Base-by-base conservation (phyloP, 177 flowering plant genomes). In the Vitis hybrid region DNA sequence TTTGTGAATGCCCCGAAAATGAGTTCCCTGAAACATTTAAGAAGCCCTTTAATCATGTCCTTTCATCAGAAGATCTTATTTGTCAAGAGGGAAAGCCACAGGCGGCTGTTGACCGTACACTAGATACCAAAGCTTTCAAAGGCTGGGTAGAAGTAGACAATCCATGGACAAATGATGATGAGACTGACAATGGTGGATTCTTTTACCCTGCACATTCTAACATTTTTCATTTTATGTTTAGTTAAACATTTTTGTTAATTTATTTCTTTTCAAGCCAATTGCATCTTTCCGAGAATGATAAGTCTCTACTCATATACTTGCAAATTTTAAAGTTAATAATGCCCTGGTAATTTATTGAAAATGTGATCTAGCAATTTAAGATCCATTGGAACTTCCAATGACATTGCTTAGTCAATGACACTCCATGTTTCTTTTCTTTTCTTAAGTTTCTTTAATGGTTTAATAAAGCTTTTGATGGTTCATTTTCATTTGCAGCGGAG, bases 151-250 rank as follows among this genome's bases (percentile, higher is more conserved):
- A 81, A 73, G 82, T 80, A 14, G 99, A 95, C 75, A 95, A 95
- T 79, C 99, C 99, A 14, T 95, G 99, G 99, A 95, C 99, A 58
- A 62, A 79, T 80, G 99, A 95, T 72, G 99, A 95, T 71, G 99
- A 95, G 79, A 95, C 97, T 65, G 98, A 95, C 66, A 94, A 93
- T 78, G 89, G 99, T 93, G 76, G 51, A 73, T 75, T 28, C 55
- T 1, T 2, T 62, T 59, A 49, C 9, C 63, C 18, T 68, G 53
- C 5, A 31, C 15, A 15, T 3, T 10, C 65, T 19, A 62, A 31
- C 2, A 15, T n/a, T 28, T 33, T 62, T 28, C 19, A 33, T 9
- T 38, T 38, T 38, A 38, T 58, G 28, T 33, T 11, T 13, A 57
- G 18, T 17, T 14, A 14, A 38, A 1, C 59, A 19, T 7, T 20